Evolutionary conservation across 495 filamentous ascomycete genomes (phyloP), one percentile per base, ranked within the genome.

Genomic region (Daldinia caldariorum): DNA sequence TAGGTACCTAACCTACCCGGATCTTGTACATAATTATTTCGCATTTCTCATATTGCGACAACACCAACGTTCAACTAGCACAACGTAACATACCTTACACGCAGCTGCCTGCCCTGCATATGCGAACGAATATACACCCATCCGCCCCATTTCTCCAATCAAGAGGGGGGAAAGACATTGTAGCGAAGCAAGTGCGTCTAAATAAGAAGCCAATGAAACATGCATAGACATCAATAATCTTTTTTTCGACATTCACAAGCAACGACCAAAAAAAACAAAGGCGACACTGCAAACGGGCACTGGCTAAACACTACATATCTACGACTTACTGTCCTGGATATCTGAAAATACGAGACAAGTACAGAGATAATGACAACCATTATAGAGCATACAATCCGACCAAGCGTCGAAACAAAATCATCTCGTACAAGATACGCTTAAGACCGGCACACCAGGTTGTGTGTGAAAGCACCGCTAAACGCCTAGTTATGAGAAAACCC

Each of bases 161-260:
- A 5, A 37, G 34, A 37, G 6, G 10, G 34, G 10, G 34, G 13
- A 13, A 38, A 12, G 9, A 38, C 3, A 2, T 26, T 3, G 26
- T 26, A 26, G 26, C 26, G 3, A 26, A 26, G 26, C 26, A 26
- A 26, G 26, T 3, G 3, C 26, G 26, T 26, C 26, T 26, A 3
- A 26, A 26, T 26, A 12, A 41, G 12, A 41, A 41, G 38, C n/a
- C 38, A 41, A 5, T n/a, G 12, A n/a, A 3, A n/a, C 14, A n/a
- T 14, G 38, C 13, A 14, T 41, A 41, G 38, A n/a, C n/a, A n/a
- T 3, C 7, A 8, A 18, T 45, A 10, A 31, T 32, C 12, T 26
- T 16, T 6, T 58, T 59, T 67, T 45, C 56, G 39, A 58, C 66
- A 59, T 59, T 63, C 60, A 63, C 55, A 63, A 22, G 13, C 43